These are phyloP conservation scores for Pestalotiopsis sp. DNA, from an alignment of 2,329 filamentous ascomycete genomes.

Conservation along the genomic window DNA sequence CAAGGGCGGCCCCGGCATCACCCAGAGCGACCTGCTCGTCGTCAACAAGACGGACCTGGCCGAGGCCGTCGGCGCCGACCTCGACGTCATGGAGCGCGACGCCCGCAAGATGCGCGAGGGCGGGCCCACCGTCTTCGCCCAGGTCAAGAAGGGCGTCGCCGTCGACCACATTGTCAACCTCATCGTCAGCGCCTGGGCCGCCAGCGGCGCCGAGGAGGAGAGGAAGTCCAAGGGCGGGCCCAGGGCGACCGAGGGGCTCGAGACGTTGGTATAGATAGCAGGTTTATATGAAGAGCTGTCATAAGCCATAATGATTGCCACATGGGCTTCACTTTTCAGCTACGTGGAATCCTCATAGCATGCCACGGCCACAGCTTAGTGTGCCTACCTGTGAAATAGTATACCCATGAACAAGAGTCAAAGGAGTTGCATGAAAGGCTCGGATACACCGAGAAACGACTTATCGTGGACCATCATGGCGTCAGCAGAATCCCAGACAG, in stretches of 20 bases:
- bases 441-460: too few species aligned
- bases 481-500: too few species aligned
- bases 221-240: conserved; percentile 58
- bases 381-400: too few species aligned
- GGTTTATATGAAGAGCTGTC: too few species aligned
- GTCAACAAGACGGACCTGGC: conserved; percentile 98
- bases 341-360: too few species aligned
- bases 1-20: conserved; percentile 96
- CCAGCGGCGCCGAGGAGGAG: conserved; percentile 74
- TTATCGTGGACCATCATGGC: too few species aligned
- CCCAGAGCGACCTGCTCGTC: conserved; percentile 88
- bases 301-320: too few species aligned
- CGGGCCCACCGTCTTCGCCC: conserved; percentile 92
- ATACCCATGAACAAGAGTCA: too few species aligned
- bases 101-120: conserved; percentile 93
- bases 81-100: conserved; percentile 93
- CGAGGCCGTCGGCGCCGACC: conserved; percentile 84
- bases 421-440: too few species aligned
- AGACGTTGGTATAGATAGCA: conserved; percentile 40
- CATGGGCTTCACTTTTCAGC: too few species aligned
- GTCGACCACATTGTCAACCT: conserved; percentile 86
- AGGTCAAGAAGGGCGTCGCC: conserved; percentile 90
- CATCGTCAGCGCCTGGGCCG: conserved; percentile 90
- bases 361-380: too few species aligned
- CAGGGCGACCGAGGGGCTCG: conserved; percentile 56